Percentiles rank a stretch among this genome's conserved stretches.
These are phyloP conservation scores for Aquilaria yunnanensis DNA, from an alignment of 345 rosid genomes.

Conservation along the genomic window DNA sequence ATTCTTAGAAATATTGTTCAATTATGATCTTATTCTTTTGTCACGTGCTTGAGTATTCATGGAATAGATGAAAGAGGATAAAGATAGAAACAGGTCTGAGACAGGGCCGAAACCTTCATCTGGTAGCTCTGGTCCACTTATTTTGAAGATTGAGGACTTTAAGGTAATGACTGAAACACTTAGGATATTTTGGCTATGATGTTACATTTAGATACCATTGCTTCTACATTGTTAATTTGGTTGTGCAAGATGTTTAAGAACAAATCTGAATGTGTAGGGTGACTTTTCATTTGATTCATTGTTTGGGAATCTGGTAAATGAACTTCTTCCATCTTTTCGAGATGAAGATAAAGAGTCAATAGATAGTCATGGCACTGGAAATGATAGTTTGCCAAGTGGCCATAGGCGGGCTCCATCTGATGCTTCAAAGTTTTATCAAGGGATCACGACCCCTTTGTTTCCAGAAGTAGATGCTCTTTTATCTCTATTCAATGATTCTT, in stretches of 20 bases:
- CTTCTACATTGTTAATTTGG: constrained; percentile 3
- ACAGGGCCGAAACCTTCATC: constrained; percentile 45
- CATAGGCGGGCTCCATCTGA: constrained; percentile 48
- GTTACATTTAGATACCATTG: background rate
- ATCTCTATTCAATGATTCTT: constrained; percentile 75
- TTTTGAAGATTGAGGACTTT: constrained; percentile 78
- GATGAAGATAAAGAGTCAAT: constrained; percentile 63
- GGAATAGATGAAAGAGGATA: constrained; percentile 52
- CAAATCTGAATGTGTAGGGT: constrained; percentile 39
- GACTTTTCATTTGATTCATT: constrained; percentile 88
- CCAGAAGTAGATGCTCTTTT: constrained; percentile 88
- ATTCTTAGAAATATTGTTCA: background rate
- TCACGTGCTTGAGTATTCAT: constrained; percentile 7
- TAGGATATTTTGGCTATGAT: background rate
- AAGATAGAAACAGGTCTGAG: constrained; percentile 39
- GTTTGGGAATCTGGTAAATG: constrained; percentile 77
- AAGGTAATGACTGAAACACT: constrained; percentile 43
- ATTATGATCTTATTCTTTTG: background rate
- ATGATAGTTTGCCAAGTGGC: constrained; percentile 59
- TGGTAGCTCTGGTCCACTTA: constrained; percentile 51
- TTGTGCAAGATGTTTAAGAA: background rate
- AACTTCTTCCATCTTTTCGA: constrained; percentile 65
- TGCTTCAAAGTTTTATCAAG: constrained; percentile 39
- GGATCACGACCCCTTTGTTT: constrained; percentile 56
- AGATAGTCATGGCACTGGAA: constrained; percentile 51